Base-by-base conservation (phyloP, 495 filamentous ascomycete genomes). In the Trypethelium eluteriae region DNA sequence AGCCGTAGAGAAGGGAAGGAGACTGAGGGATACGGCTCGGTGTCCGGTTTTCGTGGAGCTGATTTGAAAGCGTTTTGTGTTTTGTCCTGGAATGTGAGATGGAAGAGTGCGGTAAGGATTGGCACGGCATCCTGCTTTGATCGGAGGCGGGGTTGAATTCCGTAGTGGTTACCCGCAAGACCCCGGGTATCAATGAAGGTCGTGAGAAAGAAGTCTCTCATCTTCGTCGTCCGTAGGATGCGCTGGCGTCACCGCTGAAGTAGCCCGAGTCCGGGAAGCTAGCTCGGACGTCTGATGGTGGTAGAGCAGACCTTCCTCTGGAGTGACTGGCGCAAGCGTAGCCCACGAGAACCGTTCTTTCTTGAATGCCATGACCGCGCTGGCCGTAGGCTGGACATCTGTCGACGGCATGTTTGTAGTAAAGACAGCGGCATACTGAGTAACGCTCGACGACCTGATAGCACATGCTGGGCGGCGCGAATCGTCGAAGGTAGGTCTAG, bases 341-440 rank as follows among this genome's bases (percentile, higher is more conserved):
- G 56, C 91, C 91, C 38, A 95, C 91, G 4, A 91, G 78, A 39
- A 96, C 84, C 7, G 83, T 85, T 71, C 86, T 88, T 74, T 91
- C 89, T 67, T 91, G 84, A 66, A 92, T 78, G 7, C 70, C 63
- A 71, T 96, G 91, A 41, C 89, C 88, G 64, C 84, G 82, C 64
- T 88, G 89, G 59, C 87, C 86, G 71, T 87, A 88, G 56, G 85
- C 81, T 35, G 82, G 73, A 73, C 90, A 93, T 64, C 88, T 87
- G 69, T 93, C 90, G 67, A 91, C 80, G 18, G 86, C 84, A 76
- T 93, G 90, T 64, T 85, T 81, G 79, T 89, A 89, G 79, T 93
- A 93, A 70, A 91, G 80, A 74, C 90, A 93, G 67, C 84, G 81
- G 83, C 90, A 93, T 66, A 85, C 90, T 3, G 90, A 85, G 77